Evolutionary conservation across 352 stramenopile genomes (phyloP).

Genomic region (Phytophthora pinifolia): DNA sequence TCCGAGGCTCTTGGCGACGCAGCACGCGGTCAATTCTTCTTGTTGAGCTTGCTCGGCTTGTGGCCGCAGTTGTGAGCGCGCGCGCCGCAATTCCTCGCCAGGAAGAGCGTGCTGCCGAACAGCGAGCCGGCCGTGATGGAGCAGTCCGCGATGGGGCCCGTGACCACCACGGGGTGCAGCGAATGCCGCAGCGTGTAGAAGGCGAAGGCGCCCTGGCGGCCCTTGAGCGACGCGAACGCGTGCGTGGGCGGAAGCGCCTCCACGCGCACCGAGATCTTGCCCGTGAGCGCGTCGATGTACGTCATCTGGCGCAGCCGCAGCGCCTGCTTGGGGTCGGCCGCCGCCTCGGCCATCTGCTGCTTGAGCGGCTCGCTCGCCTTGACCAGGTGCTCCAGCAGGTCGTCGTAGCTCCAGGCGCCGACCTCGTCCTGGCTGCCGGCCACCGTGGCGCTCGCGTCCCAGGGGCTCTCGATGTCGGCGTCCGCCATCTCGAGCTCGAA

Average conservation of each 20-base stretch:
- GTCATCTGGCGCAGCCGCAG: constrained; percentile 56
- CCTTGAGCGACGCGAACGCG: constrained; percentile 62
- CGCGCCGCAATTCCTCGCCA: constrained; percentile 73
- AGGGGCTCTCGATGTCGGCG: constrained; percentile 55
- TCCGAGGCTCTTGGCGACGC: not conserved
- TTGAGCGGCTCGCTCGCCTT: constrained; percentile 40
- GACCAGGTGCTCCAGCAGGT: constrained; percentile 59
- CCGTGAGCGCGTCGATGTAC: constrained; percentile 46
- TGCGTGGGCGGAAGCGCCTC: constrained; percentile 43
- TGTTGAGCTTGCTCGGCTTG: constrained; percentile 23
- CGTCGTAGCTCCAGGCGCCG: constrained; percentile 47
- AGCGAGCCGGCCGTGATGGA: constrained; percentile 78
- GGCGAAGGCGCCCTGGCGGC: constrained; percentile 71
- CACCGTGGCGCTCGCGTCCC: constrained; percentile 38
- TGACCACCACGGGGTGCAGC: constrained; percentile 74
- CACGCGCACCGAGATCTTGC: constrained; percentile 55
- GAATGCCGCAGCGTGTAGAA: constrained; percentile 81
- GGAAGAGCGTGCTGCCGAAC: constrained; percentile 73
- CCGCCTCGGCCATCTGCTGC: constrained; percentile 35
- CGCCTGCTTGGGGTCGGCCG: constrained; percentile 24
- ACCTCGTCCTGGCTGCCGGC: constrained; percentile 33
- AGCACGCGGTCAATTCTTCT: constrained; percentile 18
- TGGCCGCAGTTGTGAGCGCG: constrained; percentile 36
- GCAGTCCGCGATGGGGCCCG: constrained; percentile 72
- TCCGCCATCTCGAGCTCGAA: constrained; percentile 80